Conservation (phyloP, 2,329 filamentous ascomycete genomes). For the Scytalidium sp. region DNA sequence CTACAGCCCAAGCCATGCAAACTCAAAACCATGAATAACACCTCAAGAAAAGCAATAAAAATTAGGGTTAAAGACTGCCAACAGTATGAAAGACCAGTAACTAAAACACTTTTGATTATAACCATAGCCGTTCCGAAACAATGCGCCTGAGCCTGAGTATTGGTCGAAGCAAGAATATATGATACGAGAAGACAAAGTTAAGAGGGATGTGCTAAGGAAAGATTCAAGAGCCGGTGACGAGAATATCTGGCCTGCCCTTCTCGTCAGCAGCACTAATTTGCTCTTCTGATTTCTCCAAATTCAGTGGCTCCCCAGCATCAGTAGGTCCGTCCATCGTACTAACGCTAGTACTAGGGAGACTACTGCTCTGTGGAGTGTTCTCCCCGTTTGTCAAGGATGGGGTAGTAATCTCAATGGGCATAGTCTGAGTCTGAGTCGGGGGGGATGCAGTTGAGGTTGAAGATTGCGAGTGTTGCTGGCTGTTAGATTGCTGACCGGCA, state of each 20-base stretch:
- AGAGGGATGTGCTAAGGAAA: neutral
- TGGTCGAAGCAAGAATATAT: neutral
- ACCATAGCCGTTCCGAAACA: neutral
- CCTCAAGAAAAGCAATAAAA: neutral
- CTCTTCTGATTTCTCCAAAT: conserved; percentile 13
- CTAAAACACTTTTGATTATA: neutral
- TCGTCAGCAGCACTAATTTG: conserved; percentile 9
- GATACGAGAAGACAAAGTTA: neutral
- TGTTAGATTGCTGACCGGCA: conserved; percentile 11
- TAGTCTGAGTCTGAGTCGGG: conserved; percentile 29
- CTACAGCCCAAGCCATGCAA: neutral
- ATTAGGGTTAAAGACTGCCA: neutral
- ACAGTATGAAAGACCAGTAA: neutral
- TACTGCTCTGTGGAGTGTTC: conserved; percentile 67
- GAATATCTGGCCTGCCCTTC: conserved; percentile 20
- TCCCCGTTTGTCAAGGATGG: conserved; percentile 66
- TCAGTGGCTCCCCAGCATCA: conserved; percentile 12
- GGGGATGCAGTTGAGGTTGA: conserved; percentile 18
- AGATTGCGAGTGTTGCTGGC: conserved; percentile 9
- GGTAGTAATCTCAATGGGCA: conserved; percentile 50
- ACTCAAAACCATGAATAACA: neutral
- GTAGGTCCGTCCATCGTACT: conserved; percentile 38
- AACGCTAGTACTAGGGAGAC: conserved; percentile 59
- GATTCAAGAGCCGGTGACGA: conserved; percentile 21
- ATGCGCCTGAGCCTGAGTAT: neutral